Percentiles rank a stretch among this genome's conserved stretches.
These are phyloP conservation scores for Helotiales sp. DNA, from an alignment of 2,329 filamentous ascomycete species.

Conservation along the genomic window DNA sequence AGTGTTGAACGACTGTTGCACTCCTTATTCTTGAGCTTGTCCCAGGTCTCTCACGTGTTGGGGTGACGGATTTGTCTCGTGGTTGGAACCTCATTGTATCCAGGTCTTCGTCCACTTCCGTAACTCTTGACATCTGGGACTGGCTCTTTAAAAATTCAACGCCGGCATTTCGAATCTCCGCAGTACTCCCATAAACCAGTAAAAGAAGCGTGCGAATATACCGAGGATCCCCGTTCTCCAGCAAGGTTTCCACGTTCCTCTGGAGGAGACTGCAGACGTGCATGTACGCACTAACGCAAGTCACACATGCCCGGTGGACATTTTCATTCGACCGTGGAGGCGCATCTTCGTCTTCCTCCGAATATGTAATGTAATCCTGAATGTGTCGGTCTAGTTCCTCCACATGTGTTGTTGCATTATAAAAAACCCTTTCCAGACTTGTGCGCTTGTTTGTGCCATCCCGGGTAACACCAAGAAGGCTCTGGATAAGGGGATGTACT, in stretches of 20 bases:
- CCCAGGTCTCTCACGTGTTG: constrained; percentile 55
- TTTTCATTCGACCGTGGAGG: constrained; percentile 63
- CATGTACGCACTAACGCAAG: constrained; percentile 67
- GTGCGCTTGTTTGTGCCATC: constrained; percentile 65
- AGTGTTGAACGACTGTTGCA: constrained; percentile 42
- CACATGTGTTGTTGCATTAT: constrained; percentile 70
- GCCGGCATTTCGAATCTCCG: constrained; percentile 59
- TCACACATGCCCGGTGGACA: constrained; percentile 66
- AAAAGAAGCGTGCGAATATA: constrained; percentile 69
- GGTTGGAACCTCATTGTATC: constrained; percentile 44
- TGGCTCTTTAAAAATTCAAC: constrained; percentile 18
- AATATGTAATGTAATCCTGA: constrained; percentile 60
- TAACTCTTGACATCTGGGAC: neutral
- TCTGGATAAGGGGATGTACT: constrained; percentile 71
- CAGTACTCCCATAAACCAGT: constrained; percentile 69
- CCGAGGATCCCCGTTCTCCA: constrained; percentile 68
- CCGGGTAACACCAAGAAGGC: constrained; percentile 64
- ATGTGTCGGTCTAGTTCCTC: constrained; percentile 69
- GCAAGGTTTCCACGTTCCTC: constrained; percentile 66
- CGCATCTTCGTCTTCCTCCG: constrained; percentile 54
- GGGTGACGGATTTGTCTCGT: constrained; percentile 58
- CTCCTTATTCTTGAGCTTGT: constrained; percentile 42
- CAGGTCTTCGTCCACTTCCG: constrained; percentile 7
- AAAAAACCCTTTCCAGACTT: constrained; percentile 69
- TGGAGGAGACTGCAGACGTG: constrained; percentile 67